phyloP scores from a whole-genome alignment of 1,284 basidiomycete genomes.

The Cryptococcus jaspeensis region DNA sequence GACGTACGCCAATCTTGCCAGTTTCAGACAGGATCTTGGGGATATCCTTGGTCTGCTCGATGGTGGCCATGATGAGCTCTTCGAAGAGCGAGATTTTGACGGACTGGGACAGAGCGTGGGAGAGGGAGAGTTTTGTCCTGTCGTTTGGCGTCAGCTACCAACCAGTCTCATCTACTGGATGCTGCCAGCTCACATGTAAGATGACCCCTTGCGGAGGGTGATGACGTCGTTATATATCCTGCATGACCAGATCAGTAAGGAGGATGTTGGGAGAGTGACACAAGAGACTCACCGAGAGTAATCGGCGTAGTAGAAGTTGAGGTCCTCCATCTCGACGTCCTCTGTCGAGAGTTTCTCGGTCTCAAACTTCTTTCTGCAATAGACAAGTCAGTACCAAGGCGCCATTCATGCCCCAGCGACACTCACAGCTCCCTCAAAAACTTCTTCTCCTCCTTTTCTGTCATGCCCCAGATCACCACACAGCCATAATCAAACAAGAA shows the following conservation, averaged over 20 bases:
- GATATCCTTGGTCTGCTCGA: conserved; percentile 95
- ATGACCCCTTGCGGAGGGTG: conserved; percentile 87
- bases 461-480: conserved; percentile 97
- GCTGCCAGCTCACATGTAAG: conserved; percentile 75
- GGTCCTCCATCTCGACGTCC: conserved; percentile 89
- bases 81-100: conserved; percentile 97
- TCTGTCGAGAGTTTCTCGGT: conserved; percentile 81
- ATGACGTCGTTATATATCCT: conserved; percentile 99
- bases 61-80: conserved; percentile 86
- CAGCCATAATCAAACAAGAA: conserved; percentile 89
- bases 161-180: neutral
- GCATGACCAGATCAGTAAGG: conserved; percentile 3
- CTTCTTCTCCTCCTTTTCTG: conserved; percentile 81
- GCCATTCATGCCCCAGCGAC: neutral
- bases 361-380: conserved; percentile 79
- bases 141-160: neutral
- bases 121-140: conserved; percentile 93
- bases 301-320: conserved; percentile 96
- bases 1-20: conserved; percentile 82
- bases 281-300: conserved; percentile 69
- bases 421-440: conserved; percentile 84
- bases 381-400: neutral
- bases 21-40: conserved; percentile 90
- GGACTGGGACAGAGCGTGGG: conserved; percentile 91
- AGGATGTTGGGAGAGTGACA: conserved; percentile 22